These are phyloP conservation scores for Chaetomium tenue DNA, from an alignment of 495 filamentous ascomycete species.

Conservation along the genomic window DNA sequence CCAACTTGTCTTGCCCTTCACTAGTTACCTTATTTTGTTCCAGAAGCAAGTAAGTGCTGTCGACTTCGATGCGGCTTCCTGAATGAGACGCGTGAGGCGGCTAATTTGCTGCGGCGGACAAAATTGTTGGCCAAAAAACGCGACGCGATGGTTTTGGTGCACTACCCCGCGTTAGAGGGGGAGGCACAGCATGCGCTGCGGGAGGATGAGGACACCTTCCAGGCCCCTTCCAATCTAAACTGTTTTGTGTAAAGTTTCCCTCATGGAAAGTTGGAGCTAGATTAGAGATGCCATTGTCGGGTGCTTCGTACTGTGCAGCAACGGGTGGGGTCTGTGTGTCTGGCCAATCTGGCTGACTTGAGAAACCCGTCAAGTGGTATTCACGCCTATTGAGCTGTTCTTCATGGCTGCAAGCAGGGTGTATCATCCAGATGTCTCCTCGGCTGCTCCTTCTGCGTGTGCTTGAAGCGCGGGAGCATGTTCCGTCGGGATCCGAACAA, in stretches of 20 bases:
- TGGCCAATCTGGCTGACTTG: not conserved
- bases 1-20: not conserved
- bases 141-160: constrained; percentile 25
- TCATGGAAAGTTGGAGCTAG: too few relatives aligned
- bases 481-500: constrained; percentile 76
- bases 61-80: not conserved
- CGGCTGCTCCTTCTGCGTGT: constrained; percentile 45
- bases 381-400: not conserved
- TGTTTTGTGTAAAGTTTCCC: too few relatives aligned
- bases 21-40: too few relatives aligned
- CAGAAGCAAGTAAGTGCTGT: constrained; percentile 14
- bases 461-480: constrained; percentile 59
- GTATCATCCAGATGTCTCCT: constrained; percentile 36
- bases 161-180: constrained; percentile 1
- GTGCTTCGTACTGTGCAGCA: too few relatives aligned
- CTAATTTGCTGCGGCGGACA: constrained; percentile 4
- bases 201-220: not conserved
- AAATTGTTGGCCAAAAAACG: constrained; percentile 34
- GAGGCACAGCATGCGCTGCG: not conserved
- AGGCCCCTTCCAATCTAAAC: too few relatives aligned
- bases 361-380: not conserved
- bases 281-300: too few relatives aligned
- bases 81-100: not conserved
- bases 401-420: not conserved
- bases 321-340: not conserved